Base-by-base conservation (phyloP, 2,329 filamentous ascomycete species). In the Aspergillus sp. region DNA sequence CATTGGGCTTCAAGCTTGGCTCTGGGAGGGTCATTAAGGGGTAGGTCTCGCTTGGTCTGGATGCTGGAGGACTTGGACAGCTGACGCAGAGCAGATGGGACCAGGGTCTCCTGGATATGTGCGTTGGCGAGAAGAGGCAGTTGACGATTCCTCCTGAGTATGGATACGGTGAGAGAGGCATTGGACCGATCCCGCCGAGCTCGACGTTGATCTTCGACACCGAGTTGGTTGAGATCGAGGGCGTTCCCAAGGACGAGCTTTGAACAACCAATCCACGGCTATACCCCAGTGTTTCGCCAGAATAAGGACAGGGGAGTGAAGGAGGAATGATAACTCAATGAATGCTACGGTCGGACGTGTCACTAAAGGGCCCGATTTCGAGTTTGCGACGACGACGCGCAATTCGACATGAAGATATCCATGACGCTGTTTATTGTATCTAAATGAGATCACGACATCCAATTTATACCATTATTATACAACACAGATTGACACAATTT, bases 41-140 rank as follows among this genome's bases (percentile, higher is more conserved):
- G 87, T 91, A 72, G 68, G 85, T 41, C 9, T 19, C 7, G 15
- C 8, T 17, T 19, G 23, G 9, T 17, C 7, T 60, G 60, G 33
- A 15, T 17, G 33, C 14, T n/a, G 15, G 15, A 41, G 23, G 21
- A 12, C 21, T 17, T 21, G 9, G 24, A 9, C 31, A 3, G 50
- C 59, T 64, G 50, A 61, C 44, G 24, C 8, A 15, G 64, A 68
- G 66, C 66, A 90, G 88, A 71, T 97, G 93, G 93, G 93, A 98
- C 68, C 77, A 96, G 72, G 93, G 93, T 50, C 83, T 98, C 40
- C 68, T 95, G 54, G 90, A 90, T 70, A 97, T 98, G 93, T 98
- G 95, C 77, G 89, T 96, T 67, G 93, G 95, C 62, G 93, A 98
- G 82, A 93, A 93, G 82, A 85, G 89, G 66, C 93, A 86, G 55